Percentiles rank a stretch among this genome's conserved stretches.
phyloP scores from a whole-genome alignment of 2,329 filamentous ascomycete species.

The Diaporthe vaccinii region DNA sequence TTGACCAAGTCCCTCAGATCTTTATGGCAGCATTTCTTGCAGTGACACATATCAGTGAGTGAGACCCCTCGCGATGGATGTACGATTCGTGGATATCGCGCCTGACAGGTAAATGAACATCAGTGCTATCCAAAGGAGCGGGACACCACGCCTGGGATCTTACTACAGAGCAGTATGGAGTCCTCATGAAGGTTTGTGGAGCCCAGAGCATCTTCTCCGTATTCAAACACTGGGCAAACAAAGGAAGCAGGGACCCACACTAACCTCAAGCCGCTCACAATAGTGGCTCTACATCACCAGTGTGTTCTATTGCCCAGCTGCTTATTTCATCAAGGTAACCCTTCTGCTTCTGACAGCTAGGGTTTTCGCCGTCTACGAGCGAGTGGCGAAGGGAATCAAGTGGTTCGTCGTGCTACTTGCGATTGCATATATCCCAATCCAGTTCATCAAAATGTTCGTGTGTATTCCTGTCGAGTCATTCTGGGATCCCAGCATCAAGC shows the following conservation, averaged over 20 bases:
- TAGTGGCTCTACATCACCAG: constrained; percentile 19
- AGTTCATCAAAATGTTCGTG: constrained; percentile 22
- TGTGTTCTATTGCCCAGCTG: constrained; percentile 11
- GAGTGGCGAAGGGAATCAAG: neutral
- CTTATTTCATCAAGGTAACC: constrained; percentile 12
- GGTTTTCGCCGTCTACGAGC: constrained; percentile 10
- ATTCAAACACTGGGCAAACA: neutral
- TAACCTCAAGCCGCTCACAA: neutral
- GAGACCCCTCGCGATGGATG: neutral
- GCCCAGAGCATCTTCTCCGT: neutral
- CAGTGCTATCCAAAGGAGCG: constrained; percentile 5
- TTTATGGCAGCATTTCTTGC: constrained; percentile 8
- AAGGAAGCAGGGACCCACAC: neutral
- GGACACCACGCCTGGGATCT: constrained; percentile 17
- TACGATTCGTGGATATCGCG: neutral
- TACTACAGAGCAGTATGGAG: neutral
- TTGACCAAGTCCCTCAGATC: neutral
- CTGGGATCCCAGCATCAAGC: constrained; percentile 1
- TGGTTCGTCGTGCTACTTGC: constrained; percentile 2
- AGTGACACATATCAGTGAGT: constrained; percentile 18
- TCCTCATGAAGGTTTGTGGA: constrained; percentile 12
- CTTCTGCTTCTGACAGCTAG: constrained; percentile 10
- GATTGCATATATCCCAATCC: neutral
- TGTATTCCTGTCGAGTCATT: constrained; percentile 20
- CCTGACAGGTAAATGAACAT: neutral